These are phyloP conservation scores for Saccharomycopsis sp. DNA, from an alignment of 805 yeast genomes.

Conservation along the genomic window DNA sequence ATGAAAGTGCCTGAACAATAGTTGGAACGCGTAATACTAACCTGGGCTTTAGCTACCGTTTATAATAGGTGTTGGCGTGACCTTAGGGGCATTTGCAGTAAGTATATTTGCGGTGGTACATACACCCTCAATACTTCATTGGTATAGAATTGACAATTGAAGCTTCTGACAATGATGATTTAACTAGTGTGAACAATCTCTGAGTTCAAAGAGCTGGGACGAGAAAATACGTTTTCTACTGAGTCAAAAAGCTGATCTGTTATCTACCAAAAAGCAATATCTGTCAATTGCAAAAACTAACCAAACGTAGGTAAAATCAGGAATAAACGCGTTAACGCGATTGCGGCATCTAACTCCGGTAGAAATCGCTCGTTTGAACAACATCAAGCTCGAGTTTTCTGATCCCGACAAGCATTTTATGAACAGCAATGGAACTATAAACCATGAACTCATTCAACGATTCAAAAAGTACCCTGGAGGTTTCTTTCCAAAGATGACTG, in stretches of 20 bases:
- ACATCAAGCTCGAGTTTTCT: conserved; percentile 25
- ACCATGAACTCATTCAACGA: conserved; percentile 23
- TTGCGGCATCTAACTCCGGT: conserved; percentile 30
- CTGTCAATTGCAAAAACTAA: too few relatives aligned
- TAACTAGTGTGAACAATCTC: not conserved
- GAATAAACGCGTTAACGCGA: conserved; percentile 29
- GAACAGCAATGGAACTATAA: conserved; percentile 20
- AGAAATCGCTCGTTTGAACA: conserved; percentile 36
- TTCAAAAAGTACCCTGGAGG: conserved; percentile 50
- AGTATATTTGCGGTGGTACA: conserved; percentile 24
- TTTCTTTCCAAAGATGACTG: conserved; percentile 57
- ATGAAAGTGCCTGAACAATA: too few relatives aligned
- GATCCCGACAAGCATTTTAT: conserved; percentile 16
- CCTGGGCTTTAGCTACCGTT: conserved; percentile 34
- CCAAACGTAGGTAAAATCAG: conserved; percentile 31
- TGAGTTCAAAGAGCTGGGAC: not conserved
- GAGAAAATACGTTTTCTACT: not conserved
- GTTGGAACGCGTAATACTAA: too few relatives aligned
- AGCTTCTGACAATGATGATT: not conserved
- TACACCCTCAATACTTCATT: not conserved
- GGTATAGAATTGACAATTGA: too few relatives aligned
- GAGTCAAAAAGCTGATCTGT: not conserved
- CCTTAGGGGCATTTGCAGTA: conserved; percentile 43
- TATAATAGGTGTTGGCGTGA: conserved; percentile 47
- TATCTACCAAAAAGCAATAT: too few relatives aligned